A percentile compares a stretch with the other conserved stretches of the same genome.
Evolutionary conservation across 2,329 filamentous ascomycete species (phyloP).

Genomic region (Fusarium floridanum): DNA sequence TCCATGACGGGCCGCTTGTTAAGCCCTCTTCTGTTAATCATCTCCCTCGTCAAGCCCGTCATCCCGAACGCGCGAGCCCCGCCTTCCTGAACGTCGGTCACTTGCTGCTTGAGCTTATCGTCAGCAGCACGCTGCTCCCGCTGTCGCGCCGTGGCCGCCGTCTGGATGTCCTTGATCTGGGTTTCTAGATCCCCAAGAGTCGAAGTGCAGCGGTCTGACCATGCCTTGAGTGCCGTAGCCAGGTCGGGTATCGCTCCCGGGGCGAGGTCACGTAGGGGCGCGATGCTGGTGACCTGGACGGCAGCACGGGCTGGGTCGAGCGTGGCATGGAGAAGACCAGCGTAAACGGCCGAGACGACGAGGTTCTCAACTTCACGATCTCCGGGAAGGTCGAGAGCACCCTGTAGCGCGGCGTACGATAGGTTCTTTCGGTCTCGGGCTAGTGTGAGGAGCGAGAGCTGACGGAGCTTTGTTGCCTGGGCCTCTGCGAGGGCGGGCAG

Average conservation of each 20-base stretch:
- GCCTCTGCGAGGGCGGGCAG: slow-evolving; percentile 79
- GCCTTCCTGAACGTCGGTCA: slow-evolving; percentile 60
- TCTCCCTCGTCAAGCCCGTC: slow-evolving; percentile 40
- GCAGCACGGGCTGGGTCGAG: slow-evolving; percentile 82
- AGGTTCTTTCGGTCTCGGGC: slow-evolving; percentile 76
- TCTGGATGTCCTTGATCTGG: slow-evolving; percentile 77
- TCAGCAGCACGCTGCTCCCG: slow-evolving; percentile 63
- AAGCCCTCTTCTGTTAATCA: slow-evolving; percentile 42
- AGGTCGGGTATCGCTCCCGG: slow-evolving; percentile 79
- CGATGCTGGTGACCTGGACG: slow-evolving; percentile 83
- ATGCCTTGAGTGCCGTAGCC: slow-evolving; percentile 75
- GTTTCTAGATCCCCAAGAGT: slow-evolving; percentile 81
- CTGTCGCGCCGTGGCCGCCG: slow-evolving; percentile 66
- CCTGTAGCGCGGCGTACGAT: slow-evolving; percentile 78
- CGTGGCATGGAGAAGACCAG: slow-evolving; percentile 83
- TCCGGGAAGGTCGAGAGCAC: slow-evolving; percentile 74
- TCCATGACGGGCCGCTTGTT: slow-evolving; percentile 58
- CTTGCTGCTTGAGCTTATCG: slow-evolving; percentile 61
- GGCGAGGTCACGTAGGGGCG: slow-evolving; percentile 86
- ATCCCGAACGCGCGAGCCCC: slow-evolving; percentile 52
- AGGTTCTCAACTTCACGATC: slow-evolving; percentile 84
- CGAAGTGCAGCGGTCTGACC: slow-evolving; percentile 81
- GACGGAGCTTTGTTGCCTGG: slow-evolving; percentile 87
- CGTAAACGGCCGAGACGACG: slow-evolving; percentile 89
- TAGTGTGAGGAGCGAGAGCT: slow-evolving; percentile 88